Conservation (phyloP, 2,329 filamentous ascomycete species). For the Diaporthe eres region DNA sequence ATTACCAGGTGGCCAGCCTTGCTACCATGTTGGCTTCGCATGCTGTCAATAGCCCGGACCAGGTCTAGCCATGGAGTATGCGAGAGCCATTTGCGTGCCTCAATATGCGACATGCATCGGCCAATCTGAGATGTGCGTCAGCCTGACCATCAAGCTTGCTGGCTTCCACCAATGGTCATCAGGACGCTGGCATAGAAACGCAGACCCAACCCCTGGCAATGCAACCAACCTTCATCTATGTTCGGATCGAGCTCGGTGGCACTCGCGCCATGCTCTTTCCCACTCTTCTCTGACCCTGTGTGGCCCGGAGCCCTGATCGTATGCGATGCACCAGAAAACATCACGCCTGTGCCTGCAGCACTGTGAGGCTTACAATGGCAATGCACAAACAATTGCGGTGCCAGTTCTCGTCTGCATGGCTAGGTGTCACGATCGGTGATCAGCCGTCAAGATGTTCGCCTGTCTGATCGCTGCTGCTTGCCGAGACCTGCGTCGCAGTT, state of each 20-base stretch:
- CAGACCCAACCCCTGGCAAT: conserved; percentile 15
- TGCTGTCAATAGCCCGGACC: conserved; percentile 5
- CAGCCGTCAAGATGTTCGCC: conserved; percentile 3
- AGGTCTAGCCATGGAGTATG: background rate
- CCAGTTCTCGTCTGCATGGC: background rate
- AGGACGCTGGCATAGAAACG: background rate
- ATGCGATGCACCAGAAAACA: background rate
- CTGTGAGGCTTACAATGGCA: background rate
- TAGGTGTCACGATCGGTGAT: background rate
- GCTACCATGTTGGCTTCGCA: conserved; percentile 1
- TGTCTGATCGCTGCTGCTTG: conserved; percentile 33
- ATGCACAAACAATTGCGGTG: background rate
- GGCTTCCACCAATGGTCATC: conserved; percentile 31
- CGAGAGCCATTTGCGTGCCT: background rate
- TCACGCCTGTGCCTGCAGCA: background rate
- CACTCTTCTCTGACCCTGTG: background rate
- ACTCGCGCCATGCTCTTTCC: background rate
- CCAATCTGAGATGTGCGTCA: conserved; percentile 22
- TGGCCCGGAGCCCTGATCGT: background rate
- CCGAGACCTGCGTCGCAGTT: conserved; percentile 36
- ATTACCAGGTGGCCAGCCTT: conserved; percentile 10
- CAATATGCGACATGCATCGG: conserved; percentile 21
- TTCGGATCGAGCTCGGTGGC: conserved; percentile 8
- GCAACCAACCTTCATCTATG: conserved; percentile 21
- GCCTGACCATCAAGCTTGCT: conserved; percentile 16